A percentile compares a stretch with the other conserved stretches of the same genome.
Evolutionary conservation across 768 basidiomycete species (phyloP).

Genomic region (Lentinus tigrinus): DNA sequence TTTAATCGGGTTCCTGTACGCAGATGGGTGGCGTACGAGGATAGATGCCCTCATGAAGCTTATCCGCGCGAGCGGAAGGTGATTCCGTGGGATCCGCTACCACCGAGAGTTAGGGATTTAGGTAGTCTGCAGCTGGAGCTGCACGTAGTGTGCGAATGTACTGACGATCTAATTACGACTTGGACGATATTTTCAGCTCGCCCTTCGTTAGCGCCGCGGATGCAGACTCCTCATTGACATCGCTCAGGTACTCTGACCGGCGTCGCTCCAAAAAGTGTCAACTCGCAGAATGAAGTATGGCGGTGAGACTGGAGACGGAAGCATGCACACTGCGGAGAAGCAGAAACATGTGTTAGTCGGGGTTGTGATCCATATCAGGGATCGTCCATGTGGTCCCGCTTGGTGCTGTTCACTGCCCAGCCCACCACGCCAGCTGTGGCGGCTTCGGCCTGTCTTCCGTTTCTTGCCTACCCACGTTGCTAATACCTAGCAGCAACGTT

Average conservation of each 20-base stretch:
- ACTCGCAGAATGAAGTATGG: neutral
- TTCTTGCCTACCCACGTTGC: neutral
- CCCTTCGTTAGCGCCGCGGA: neutral
- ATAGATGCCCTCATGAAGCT: slow-evolving; percentile 41
- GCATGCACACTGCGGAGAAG: neutral
- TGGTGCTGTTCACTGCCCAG: neutral
- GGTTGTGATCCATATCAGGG: neutral
- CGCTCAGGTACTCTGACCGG: neutral
- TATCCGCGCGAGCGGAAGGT: slow-evolving; percentile 37
- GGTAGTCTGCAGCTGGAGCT: slow-evolving; percentile 1
- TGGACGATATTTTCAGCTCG: neutral
- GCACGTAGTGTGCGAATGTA: slow-evolving; percentile 11
- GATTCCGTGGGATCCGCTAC: neutral
- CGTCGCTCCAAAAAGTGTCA: neutral
- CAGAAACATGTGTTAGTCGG: neutral
- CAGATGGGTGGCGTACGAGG: slow-evolving; percentile 44
- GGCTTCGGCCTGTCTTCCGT: neutral
- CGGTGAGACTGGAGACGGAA: too few species aligned
- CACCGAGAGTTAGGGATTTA: neutral
- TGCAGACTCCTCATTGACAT: too few species aligned
- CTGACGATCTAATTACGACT: slow-evolving; percentile 14
- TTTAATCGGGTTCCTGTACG: slow-evolving; percentile 47
- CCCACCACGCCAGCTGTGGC: neutral
- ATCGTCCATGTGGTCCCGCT: neutral
- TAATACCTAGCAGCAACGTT: neutral